phyloP scores from a whole-genome alignment of 768 basidiomycete species.

The Rhizopogon rudus region DNA sequence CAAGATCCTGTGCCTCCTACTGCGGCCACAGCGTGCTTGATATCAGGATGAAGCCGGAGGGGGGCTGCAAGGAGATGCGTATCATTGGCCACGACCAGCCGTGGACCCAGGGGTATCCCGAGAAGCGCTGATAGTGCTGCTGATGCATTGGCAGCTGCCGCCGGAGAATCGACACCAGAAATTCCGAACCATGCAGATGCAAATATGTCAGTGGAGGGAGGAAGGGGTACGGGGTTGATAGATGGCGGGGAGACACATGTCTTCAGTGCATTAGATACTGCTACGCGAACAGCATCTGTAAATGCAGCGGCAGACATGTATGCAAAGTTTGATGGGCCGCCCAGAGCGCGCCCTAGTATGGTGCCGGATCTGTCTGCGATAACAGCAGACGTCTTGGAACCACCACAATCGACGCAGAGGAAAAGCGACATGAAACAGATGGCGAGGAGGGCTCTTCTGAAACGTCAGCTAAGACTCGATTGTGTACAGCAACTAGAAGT shows the following conservation, averaged over 20 bases:
- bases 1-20: constrained; percentile 84
- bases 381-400: constrained; percentile 80
- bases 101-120: constrained; percentile 47
- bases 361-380: constrained; percentile 54
- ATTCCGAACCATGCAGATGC: constrained; percentile 79
- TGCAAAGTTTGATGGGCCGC: constrained; percentile 83
- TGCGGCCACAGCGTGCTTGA: constrained; percentile 60
- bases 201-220: constrained; percentile 39
- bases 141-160: constrained; percentile 53
- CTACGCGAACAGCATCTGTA: constrained; percentile 43
- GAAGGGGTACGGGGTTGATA: constrained; percentile 31
- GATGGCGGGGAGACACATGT: constrained; percentile 34
- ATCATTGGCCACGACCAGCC: constrained; percentile 71
- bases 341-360: constrained; percentile 61
- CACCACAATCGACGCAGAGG: constrained; percentile 86
- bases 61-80: constrained; percentile 83
- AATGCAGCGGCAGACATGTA: constrained; percentile 68
- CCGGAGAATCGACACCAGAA: constrained; percentile 75
- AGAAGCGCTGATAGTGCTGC: constrained; percentile 52
- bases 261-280: constrained; percentile 52
- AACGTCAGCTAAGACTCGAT: neutral
- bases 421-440: constrained; percentile 47
- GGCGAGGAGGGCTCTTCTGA: neutral
- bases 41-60: constrained; percentile 54
- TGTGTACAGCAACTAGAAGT: neutral